A percentile compares a stretch with the other conserved stretches of the same genome.
These are phyloP conservation scores for Schizophyllum amplum DNA, from an alignment of 1,284 basidiomycete species.

Conservation along the genomic window DNA sequence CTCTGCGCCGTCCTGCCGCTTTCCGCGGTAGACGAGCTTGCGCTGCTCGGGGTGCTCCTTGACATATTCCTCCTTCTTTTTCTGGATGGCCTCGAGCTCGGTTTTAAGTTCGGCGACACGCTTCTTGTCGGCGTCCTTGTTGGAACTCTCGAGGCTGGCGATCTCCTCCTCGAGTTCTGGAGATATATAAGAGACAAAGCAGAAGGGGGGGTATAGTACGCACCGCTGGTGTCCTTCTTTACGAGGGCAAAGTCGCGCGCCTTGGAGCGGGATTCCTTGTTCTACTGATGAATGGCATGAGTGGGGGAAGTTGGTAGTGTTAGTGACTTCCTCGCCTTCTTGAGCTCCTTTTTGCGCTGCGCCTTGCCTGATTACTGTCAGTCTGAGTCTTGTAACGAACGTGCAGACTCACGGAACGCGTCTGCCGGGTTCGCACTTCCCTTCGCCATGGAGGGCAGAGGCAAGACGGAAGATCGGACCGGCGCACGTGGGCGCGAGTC, in stretches of 20 bases:
- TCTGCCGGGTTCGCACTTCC: slow-evolving; percentile 80
- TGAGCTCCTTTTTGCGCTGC: slow-evolving; percentile 81
- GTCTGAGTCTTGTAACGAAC: too few species aligned
- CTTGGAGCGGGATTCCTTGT: slow-evolving; percentile 76
- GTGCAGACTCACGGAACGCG: slow-evolving; percentile 78
- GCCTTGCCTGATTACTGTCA: too few species aligned
- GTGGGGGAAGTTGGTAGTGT: neutral
- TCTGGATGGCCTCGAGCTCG: slow-evolving; percentile 74
- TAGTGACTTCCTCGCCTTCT: slow-evolving; percentile 57
- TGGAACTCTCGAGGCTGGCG: slow-evolving; percentile 44
- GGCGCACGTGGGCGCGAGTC: neutral
- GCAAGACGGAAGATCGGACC: neutral
- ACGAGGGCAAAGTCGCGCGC: slow-evolving; percentile 74
- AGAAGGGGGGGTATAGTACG: slow-evolving; percentile 3
- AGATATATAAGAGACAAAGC: slow-evolving; percentile 1
- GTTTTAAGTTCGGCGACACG: slow-evolving; percentile 59
- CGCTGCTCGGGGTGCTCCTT: slow-evolving; percentile 85
- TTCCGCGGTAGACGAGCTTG: slow-evolving; percentile 63
- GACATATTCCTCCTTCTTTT: slow-evolving; percentile 86
- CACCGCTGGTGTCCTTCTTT: slow-evolving; percentile 82
- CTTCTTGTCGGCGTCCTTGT: slow-evolving; percentile 40
- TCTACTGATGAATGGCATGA: slow-evolving; percentile 47
- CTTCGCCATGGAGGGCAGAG: slow-evolving; percentile 56
- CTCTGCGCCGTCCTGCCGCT: slow-evolving; percentile 28
- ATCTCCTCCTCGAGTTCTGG: slow-evolving; percentile 71